These are phyloP conservation scores for Rhizoclosmatium sp. DNA, from an alignment of 192 early-diverging fungal genomes.

Conservation along the genomic window DNA sequence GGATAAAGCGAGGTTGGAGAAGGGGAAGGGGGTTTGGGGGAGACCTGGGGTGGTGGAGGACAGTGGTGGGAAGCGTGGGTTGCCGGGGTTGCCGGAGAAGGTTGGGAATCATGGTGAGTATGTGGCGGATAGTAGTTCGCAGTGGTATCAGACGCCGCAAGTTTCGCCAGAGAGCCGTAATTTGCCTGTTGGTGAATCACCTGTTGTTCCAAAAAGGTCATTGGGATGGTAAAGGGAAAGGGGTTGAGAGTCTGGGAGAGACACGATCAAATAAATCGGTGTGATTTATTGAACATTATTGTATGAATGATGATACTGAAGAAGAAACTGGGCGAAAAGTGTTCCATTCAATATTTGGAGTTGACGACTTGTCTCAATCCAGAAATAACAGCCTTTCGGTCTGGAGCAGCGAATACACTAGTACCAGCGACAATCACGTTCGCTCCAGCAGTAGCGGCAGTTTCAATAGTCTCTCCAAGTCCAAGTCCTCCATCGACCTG, in stretches of 20 bases:
- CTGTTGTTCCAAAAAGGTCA: constrained; percentile 22
- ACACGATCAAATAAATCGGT: not conserved
- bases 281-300: not conserved
- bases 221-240: constrained; percentile 38
- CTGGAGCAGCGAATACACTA: constrained; percentile 80
- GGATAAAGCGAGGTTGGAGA: not conserved
- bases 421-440: constrained; percentile 99
- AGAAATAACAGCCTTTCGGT: constrained; percentile 77
- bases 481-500: constrained; percentile 95
- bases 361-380: constrained; percentile 66
- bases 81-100: constrained; percentile 13
- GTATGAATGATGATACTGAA: not conserved
- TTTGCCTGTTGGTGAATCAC: not conserved
- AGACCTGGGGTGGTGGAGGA: no score
- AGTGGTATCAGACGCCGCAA: constrained; percentile 17
- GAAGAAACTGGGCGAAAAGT: not conserved
- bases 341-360: constrained; percentile 7
- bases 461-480: constrained; percentile 78
- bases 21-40: not conserved
- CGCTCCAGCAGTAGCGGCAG: constrained; percentile 87
- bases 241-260: not conserved
- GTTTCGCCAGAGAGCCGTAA: constrained; percentile 6
- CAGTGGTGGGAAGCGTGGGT: not conserved
- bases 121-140: constrained; percentile 1
- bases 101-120: not conserved